Percentiles rank a stretch among this genome's conserved stretches.
Evolutionary conservation across 75 land plant genomes (phyloP).

Genomic region (Cunninghamia lanceolata): DNA sequence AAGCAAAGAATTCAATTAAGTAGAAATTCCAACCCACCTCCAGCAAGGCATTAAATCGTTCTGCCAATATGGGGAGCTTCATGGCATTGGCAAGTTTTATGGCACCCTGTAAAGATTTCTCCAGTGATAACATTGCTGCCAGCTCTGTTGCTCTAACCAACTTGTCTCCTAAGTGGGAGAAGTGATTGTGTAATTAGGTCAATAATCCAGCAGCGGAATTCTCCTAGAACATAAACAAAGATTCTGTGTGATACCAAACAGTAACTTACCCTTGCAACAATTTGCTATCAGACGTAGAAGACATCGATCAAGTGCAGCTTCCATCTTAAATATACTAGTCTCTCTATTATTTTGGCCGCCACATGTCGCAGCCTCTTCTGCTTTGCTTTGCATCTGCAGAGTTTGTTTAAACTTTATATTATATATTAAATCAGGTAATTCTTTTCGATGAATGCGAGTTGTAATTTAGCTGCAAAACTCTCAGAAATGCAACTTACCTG

Average conservation of each 20-base stretch:
- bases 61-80: constrained; percentile 87
- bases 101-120: constrained; percentile 89
- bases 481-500: constrained; percentile 41
- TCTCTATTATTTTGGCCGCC: constrained; percentile 66
- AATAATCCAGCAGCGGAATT: neutral
- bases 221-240: neutral
- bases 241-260: neutral
- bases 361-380: constrained; percentile 46
- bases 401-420: neutral
- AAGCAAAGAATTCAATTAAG: neutral
- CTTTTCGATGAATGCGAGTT: neutral
- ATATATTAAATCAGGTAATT: neutral
- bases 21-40: constrained; percentile 56
- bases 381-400: constrained; percentile 55
- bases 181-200: neutral
- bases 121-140: constrained; percentile 62
- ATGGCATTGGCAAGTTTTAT: constrained; percentile 84
- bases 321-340: constrained; percentile 66
- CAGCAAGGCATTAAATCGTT: constrained; percentile 62
- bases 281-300: constrained; percentile 83
- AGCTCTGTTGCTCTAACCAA: constrained; percentile 88
- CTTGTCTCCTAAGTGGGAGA: constrained; percentile 72
- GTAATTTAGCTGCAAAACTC: constrained; percentile 7
- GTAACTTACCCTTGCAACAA: constrained; percentile 78
- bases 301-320: constrained; percentile 81